Base-by-base conservation (phyloP, 192 early-diverging fungal species). In the Endogone sp. region DNA sequence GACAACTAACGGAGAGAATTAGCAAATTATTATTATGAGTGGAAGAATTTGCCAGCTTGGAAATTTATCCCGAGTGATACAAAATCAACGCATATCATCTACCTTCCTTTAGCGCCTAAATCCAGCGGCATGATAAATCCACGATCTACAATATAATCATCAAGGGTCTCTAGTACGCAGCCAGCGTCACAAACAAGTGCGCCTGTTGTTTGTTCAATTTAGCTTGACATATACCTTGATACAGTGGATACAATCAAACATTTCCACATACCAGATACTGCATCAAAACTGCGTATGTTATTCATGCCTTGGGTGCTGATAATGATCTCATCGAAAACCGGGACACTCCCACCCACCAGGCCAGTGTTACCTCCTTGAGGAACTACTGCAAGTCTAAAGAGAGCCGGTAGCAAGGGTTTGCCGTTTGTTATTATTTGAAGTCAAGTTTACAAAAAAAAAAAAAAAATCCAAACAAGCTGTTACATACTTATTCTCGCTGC, bases 341-440 rank as follows among this genome's bases (percentile, higher is more conserved):
- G 93, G 1, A 98, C 91, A 59, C 91, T 87, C 23, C 98, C 98
- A 65, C 97, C 97, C 24, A 98, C 97, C 24, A 99, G 83, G 29
- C 96, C 96, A 2, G 95, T 99, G 77, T 99, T 99, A 55, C 97
- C 98, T 62, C 98, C 96, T 79, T 99, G 98, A 30, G 98, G 96
- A 9, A 96, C 94, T 29, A 99, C 91, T 2, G 98, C 96, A 26
- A 99, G 75, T 58, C 77, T 79, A 37, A 6, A 6, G 21, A 10
- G 0, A 26, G 6, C 37, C 6, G 37, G 16, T 11, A 11, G n/a
- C n/a, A n/a, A n/a, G n/a, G n/a, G n/a, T n/a, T n/a, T n/a, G n/a
- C n/a, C n/a, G n/a, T n/a, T n/a, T n/a, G 28, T 30, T 21, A 25
- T 56, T 11, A 29, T 27, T n/a, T n/a, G n/a, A 21, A 27, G 24